Conservation (phyloP, 768 basidiomycete species). For the Zangia roseola region DNA sequence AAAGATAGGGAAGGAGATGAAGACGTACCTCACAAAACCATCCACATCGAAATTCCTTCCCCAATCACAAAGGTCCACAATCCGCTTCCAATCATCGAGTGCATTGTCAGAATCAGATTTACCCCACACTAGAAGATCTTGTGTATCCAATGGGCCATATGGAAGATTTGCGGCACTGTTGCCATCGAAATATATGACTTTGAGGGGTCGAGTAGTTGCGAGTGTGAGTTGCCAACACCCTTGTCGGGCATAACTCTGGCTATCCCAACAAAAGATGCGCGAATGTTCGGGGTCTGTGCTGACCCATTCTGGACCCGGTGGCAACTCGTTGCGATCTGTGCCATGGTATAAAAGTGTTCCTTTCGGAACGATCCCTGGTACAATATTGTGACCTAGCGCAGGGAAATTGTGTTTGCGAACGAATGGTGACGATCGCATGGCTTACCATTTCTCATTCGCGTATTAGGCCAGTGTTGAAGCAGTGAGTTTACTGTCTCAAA, state of each 20-base stretch:
- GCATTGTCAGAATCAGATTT: conserved; percentile 18
- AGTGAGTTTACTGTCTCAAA: conserved; percentile 35
- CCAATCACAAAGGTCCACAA: conserved; percentile 32
- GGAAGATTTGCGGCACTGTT: conserved; percentile 13
- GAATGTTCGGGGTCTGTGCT: conserved; percentile 33
- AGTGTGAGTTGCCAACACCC: conserved; percentile 8
- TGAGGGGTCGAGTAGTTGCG: conserved; percentile 10
- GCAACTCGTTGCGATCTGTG: conserved; percentile 12
- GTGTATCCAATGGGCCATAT: conserved; percentile 33
- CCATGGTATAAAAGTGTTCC: conserved; percentile 7
- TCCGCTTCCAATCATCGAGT: conserved; percentile 22
- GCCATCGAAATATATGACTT: conserved; percentile 12
- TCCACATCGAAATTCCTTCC: conserved; percentile 30
- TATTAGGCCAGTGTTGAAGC: conserved; percentile 41
- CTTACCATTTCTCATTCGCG: conserved; percentile 34
- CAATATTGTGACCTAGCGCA: conserved; percentile 1
- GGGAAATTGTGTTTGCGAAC: neutral
- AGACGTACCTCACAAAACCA: conserved; percentile 31
- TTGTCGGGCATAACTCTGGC: conserved; percentile 22
- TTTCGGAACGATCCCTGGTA: conserved; percentile 4
- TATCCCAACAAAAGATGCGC: conserved; percentile 30
- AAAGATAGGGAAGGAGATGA: conserved; percentile 22
- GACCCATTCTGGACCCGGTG: conserved; percentile 28
- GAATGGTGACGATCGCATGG: neutral
- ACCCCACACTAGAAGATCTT: conserved; percentile 35